These are phyloP conservation scores for Leonotis leonurus DNA, from an alignment of 257 asterid genomes.

Conservation along the genomic window DNA sequence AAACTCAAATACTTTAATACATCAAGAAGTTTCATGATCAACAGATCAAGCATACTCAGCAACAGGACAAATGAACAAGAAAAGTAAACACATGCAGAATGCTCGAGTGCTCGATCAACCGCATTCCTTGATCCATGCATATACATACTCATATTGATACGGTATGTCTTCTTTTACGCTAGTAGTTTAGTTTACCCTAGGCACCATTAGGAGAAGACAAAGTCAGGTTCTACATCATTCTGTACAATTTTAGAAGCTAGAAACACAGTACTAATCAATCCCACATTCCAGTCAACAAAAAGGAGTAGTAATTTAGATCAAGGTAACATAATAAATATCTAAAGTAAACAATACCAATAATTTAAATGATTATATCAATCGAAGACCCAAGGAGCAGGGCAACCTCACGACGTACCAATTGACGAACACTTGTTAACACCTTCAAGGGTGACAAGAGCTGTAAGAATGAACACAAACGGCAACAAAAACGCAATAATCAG, in stretches of 20 bases:
- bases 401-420: constrained; percentile 45
- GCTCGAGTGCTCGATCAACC: not conserved
- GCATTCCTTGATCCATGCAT: too few species aligned
- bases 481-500: constrained; percentile 84
- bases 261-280: constrained; percentile 4
- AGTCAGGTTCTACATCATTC: constrained; percentile 21
- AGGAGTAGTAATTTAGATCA: not conserved
- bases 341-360: constrained; percentile 1
- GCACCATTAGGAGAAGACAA: constrained; percentile 1
- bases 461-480: constrained; percentile 93
- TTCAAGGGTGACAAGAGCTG: constrained; percentile 96
- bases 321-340: constrained; percentile 9
- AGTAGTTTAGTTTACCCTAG: not conserved
- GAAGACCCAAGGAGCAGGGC: constrained; percentile 7
- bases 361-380: not conserved
- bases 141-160: not conserved
- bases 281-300: not conserved
- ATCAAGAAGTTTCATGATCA: not conserved
- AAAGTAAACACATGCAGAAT: not conserved
- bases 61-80: constrained; percentile 1
- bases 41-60: not conserved
- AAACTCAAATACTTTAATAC: not conserved
- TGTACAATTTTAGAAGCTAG: not conserved
- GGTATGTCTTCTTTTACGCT: not conserved
- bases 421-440: constrained; percentile 99